These are phyloP conservation scores for Kickxella alabastrina DNA, from an alignment of 192 early-diverging fungal species.

Conservation along the genomic window DNA sequence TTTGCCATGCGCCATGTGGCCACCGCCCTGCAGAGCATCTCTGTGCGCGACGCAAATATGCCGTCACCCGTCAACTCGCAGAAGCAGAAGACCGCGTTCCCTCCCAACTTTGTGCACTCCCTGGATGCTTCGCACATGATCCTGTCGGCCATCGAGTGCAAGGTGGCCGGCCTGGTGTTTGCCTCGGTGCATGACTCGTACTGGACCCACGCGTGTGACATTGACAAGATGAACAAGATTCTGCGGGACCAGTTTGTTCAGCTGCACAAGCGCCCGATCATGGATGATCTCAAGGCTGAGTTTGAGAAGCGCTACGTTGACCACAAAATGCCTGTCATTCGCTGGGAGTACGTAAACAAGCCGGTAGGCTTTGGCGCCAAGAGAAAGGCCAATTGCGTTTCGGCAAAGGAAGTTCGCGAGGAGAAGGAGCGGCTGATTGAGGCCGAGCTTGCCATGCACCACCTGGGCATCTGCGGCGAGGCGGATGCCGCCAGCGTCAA, in stretches of 20 bases:
- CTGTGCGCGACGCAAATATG: constrained; percentile 63
- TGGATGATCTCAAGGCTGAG: constrained; percentile 78
- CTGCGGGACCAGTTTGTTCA: constrained; percentile 87
- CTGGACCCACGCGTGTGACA: constrained; percentile 94
- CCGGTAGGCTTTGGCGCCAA: constrained; percentile 3
- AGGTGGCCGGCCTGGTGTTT: constrained; percentile 73
- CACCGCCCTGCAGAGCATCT: constrained; percentile 80
- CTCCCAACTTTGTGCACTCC: constrained; percentile 98
- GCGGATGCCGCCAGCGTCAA: not conserved
- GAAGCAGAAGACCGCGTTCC: constrained; percentile 96
- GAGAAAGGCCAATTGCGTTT: not conserved
- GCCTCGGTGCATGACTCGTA: constrained; percentile 97
- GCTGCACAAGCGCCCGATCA: constrained; percentile 79
- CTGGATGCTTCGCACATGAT: constrained; percentile 98
- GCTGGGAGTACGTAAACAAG: constrained; percentile 49
- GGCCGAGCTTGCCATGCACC: constrained; percentile 17
- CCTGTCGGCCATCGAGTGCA: constrained; percentile 84
- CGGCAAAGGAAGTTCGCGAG: constrained; percentile 1
- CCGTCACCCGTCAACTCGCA: constrained; percentile 78
- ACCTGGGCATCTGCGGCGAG: constrained; percentile 16
- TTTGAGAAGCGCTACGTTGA: constrained; percentile 74
- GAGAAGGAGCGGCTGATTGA: constrained; percentile 19
- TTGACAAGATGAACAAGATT: constrained; percentile 78
- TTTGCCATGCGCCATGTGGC: constrained; percentile 57
- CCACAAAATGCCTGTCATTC: constrained; percentile 61